Evolutionary conservation across 805 yeast species (phyloP), one percentile per base, ranked within the genome.

Genomic region (Zygosaccharomyces pseudorouxii): DNA sequence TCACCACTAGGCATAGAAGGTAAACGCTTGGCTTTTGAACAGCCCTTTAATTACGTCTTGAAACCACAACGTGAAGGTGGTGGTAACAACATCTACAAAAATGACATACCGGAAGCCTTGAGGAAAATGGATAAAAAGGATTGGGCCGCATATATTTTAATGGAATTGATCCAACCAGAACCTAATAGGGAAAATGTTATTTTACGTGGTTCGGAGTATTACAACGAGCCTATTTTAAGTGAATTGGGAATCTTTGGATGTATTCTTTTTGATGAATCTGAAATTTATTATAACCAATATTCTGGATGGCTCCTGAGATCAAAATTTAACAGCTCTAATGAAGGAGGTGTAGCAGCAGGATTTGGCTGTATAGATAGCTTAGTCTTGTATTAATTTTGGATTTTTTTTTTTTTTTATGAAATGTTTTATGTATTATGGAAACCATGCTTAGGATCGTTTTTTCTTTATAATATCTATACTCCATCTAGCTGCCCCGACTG

Each of bases 51-150:
- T 20, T 93, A 73, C 64, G 99, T 93, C 1, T 74, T 93, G 58
- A 93, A 93, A 63, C 99, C 99, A 3, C 99, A 93, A 69, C 79
- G 99, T 71, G 99, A 93, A 72, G 99, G 99, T 35, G 99, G 99
- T 40, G 99, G 99, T 16, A 89, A 93, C 67, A 93, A 93, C 64
- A 79, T 93, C 47, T 93, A 93, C 69, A 86, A 87, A 60, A 80
- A 81, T 31, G 86, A 88, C 58, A 93, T 93, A 49, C 96, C 97
- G 1, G 71, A 53, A 0, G 92, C 88, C 60, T 69, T 93, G 58
- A 62, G 74, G 10, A 55, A 71, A 0, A 59, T 87, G 9, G 80
- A 82, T 9, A 80, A 84, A 59, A 69, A 74, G 16, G 86, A 85
- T 33, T 92, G 97, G 97, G 82, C 80, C 20, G 96, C 89, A 0